Evolutionary conservation across 495 filamentous ascomycete genomes (phyloP).

Genomic region (Hypoxylon rickii): DNA sequence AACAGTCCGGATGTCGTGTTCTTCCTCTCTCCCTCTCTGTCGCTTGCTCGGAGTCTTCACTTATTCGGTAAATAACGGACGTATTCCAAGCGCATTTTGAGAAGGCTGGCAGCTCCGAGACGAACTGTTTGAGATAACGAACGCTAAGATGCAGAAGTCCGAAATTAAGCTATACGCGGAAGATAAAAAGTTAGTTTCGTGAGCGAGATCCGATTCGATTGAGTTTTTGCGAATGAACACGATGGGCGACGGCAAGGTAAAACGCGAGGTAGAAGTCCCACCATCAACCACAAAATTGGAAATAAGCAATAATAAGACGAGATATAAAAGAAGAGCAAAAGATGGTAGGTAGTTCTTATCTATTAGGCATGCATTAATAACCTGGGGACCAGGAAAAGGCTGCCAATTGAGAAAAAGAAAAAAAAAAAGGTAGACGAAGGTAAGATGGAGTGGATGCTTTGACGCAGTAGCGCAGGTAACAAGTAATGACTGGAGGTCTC

Average conservation of each 20-base stretch:
- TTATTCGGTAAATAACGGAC: conserved; percentile 12
- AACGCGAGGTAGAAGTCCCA: too few relatives aligned
- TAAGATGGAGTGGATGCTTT: conserved; percentile 16
- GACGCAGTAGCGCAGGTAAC: conserved; percentile 22
- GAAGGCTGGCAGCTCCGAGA: conserved; percentile 3
- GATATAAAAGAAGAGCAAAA: conserved; percentile 6
- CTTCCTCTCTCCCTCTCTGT: conserved; percentile 22
- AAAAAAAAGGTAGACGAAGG: neutral
- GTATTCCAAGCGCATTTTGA: conserved; percentile 28
- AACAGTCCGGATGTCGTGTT: conserved; percentile 19
- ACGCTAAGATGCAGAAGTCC: neutral
- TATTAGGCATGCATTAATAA: neutral
- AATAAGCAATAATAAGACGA: conserved; percentile 1
- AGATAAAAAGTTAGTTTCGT: too few relatives aligned
- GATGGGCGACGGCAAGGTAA: conserved; percentile 1
- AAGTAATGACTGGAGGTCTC: conserved; percentile 3
- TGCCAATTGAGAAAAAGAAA: conserved; percentile 2
- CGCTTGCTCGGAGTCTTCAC: too few relatives aligned
- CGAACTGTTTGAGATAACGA: conserved; percentile 7
- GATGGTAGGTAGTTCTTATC: conserved; percentile 15
- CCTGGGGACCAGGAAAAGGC: neutral
- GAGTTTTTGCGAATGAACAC: conserved; percentile 5
- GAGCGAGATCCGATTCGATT: conserved; percentile 11
- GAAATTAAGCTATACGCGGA: conserved; percentile 9
- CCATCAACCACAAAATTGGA: neutral